Base-by-base conservation (phyloP, 371 early-diverging fungal genomes). In the Phascolomyces articulosus region DNA sequence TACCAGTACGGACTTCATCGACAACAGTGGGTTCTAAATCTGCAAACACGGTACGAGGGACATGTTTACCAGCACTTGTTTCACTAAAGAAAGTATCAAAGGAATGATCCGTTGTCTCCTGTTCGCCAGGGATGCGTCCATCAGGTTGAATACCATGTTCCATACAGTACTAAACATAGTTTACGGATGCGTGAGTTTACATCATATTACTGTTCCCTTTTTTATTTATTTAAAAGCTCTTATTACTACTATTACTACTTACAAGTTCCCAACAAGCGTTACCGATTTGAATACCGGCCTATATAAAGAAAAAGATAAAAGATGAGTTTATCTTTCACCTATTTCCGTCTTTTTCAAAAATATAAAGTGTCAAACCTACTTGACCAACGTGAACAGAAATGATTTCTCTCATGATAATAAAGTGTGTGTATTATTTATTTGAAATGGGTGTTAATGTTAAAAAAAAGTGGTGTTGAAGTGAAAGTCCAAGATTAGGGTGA, bases 201-300 rank as follows among this genome's bases (percentile, higher is more conserved):
- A 10, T n/a, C 47, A 13, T 44, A 8, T 47, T 47, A 6, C 47
- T 47, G 0, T 20, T 47, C 16, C 24, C n/a, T 26, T 27, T 8
- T 55, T 29, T 55, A 18, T 29, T 55, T 55, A 10, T 31, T 34
- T n/a, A 38, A 38, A 38, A 38, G 38, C 38, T 13, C 38, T 9
- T 9, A 38, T 9, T 9, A 13, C 38, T 38, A 13, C 16, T 40
- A 40, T 23, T 0, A 11, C 34, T 21, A 55, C 70, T 70, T 63
- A 70, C 70, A 18, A 97, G 90, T 84, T 98, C 98, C 99, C 99
- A 98, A 86, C 98, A 97, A 81, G 97, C 93, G 88, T 97, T 97
- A 88, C 98, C 99, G 77, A 98, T 98, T 85, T 98, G 99, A 71
- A 98, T 93, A 91, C 99, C 99, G 73, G 98, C 96, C 84, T 96